Base-by-base conservation (phyloP, 2,329 filamentous ascomycete species). In the Metarhizium brunneum region DNA sequence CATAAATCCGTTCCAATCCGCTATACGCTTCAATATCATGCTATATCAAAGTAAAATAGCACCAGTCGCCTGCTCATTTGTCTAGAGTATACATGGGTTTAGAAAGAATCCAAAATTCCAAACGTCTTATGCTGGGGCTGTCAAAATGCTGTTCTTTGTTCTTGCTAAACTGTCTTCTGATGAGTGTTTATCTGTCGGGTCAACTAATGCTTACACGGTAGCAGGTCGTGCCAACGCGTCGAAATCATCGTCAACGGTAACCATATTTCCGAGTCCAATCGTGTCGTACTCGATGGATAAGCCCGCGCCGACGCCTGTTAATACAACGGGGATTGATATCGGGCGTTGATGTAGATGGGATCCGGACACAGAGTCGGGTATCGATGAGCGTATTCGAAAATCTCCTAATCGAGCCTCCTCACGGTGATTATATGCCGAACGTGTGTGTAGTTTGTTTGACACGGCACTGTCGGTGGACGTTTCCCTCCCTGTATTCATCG, bases 301-400 rank as follows among this genome's bases (percentile, higher is more conserved):
- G 20, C 52, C 63, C 32, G 62, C 64, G 11, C 64, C 64, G 11
- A 66, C 60, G n/a, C 64, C 65, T 20, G 62, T 58, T 14, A 67
- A 57, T 13, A 59, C 58, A 7, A 59, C 36, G 4, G 61, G 60
- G 2, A 62, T 55, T 6, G 59, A 54, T 47, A 45, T 52, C 13
- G 57, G 58, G 11, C 52, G 32, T 16, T 53, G 56, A 3, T 45
- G 52, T 7, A 11, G 16, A n/a, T 29, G 20, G 16, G 30, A 45
- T 25, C 6, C n/a, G 10, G 32, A 11, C 32, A 35, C 5, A 35
- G 32, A 7, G 10, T 35, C 32, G 6, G 10, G 32, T 35, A 35
- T 35, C 32, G 32, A 35, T 11, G 32, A 35, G 32, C 32, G 32
- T 35, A 8, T 35, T 35, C 6, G 10, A 35, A 35, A 35, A 35